Percentiles rank a stretch among this genome's conserved stretches.
phyloP scores from a whole-genome alignment of 139 green algal species.

The Coelastrella sp. region DNA sequence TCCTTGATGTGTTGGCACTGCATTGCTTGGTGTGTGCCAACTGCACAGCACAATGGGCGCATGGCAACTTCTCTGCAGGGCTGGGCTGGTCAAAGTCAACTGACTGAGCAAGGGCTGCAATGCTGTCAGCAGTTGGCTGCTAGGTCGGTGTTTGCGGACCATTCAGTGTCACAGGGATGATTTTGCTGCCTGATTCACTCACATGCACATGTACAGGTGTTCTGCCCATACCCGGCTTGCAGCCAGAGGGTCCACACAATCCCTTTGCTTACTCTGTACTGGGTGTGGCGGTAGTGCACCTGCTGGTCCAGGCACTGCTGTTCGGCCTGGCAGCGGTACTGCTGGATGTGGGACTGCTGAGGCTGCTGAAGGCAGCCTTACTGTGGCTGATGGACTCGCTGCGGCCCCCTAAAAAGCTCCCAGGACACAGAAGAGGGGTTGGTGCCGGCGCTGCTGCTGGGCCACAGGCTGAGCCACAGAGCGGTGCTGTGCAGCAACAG shows the following conservation, averaged over 20 bases:
- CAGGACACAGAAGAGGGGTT: neutral
- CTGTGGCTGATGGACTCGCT: neutral
- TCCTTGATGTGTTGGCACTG: too few species aligned
- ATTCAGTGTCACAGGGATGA: too few species aligned
- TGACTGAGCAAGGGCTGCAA: too few species aligned
- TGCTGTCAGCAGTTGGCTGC: too few species aligned
- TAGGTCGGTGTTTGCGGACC: too few species aligned
- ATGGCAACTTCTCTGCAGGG: too few species aligned
- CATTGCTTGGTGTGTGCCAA: too few species aligned
- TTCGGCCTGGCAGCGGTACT: constrained; percentile 58
- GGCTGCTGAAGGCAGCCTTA: constrained; percentile 10
- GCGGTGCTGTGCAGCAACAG: neutral
- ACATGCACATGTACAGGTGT: neutral
- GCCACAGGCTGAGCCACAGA: neutral
- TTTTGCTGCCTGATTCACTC: neutral
- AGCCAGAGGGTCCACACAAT: constrained; percentile 22
- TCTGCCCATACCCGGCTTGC: constrained; percentile 33
- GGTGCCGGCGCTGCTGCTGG: neutral
- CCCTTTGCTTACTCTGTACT: constrained; percentile 64
- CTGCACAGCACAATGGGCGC: too few species aligned
- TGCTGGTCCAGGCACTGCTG: constrained; percentile 56
- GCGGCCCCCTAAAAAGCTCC: neutral
- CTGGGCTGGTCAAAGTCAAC: too few species aligned
- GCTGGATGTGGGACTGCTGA: constrained; percentile 58
- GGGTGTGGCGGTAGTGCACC: constrained; percentile 52